Evolutionary conservation across 2,329 filamentous ascomycete genomes (phyloP).

Genomic region (Aspergillus sp.): DNA sequence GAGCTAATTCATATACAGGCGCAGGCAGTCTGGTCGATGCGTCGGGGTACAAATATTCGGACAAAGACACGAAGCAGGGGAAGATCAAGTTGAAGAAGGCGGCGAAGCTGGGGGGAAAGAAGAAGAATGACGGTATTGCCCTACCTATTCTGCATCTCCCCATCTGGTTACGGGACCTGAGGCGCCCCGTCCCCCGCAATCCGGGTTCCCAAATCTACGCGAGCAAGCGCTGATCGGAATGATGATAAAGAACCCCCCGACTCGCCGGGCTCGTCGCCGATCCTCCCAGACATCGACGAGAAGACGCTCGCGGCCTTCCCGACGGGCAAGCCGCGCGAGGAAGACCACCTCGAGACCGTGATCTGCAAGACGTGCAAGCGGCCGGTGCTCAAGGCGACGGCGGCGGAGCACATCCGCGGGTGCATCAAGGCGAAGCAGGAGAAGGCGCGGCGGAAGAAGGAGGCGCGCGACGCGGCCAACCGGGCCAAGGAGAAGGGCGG

Average conservation of each 20-base stretch:
- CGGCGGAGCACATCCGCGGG: conserved; percentile 75
- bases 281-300: conserved; percentile 65
- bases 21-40: conserved; percentile 43
- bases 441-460: conserved; percentile 74
- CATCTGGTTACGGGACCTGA: neutral
- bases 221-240: neutral
- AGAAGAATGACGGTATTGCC: conserved; percentile 32
- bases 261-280: conserved; percentile 40
- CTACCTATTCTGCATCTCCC: neutral
- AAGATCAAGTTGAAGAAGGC: conserved; percentile 47
- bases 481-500: conserved; percentile 52
- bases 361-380: conserved; percentile 96
- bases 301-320: conserved; percentile 74
- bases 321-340: conserved; percentile 77
- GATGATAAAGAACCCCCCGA: conserved; percentile 19
- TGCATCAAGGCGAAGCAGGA: conserved; percentile 84
- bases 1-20: neutral
- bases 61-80: conserved; percentile 43
- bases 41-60: conserved; percentile 46
- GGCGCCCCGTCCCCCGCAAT: no score
- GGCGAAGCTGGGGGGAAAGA: conserved; percentile 20
- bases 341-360: conserved; percentile 75
- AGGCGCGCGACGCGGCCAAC: conserved; percentile 69
- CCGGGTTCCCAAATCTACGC: no score
- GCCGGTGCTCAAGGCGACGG: conserved; percentile 71